phyloP scores from a whole-genome alignment of 495 filamentous ascomycete species.

The Penicillium verhagenii region DNA sequence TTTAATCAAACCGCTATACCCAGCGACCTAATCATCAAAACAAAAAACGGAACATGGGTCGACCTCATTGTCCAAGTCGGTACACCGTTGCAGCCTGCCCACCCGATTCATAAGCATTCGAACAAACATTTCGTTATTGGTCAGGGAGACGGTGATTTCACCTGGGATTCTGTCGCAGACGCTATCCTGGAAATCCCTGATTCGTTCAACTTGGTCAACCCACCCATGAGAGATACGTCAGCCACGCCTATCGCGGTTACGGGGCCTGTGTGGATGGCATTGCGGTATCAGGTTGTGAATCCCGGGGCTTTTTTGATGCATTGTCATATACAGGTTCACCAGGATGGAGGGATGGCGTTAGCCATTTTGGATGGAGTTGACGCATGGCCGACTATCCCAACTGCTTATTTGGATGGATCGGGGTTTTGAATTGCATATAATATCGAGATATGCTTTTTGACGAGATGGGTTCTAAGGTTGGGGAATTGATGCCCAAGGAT shows the following conservation, averaged over 20 bases:
- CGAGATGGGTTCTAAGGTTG: neutral
- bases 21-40: constrained; percentile 48
- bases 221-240: constrained; percentile 51
- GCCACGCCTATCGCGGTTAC: constrained; percentile 33
- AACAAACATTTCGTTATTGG: constrained; percentile 60
- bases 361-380: constrained; percentile 58
- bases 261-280: constrained; percentile 48
- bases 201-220: constrained; percentile 55
- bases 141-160: constrained; percentile 46
- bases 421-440: constrained; percentile 15
- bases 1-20: constrained; percentile 39
- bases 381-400: constrained; percentile 46
- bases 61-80: constrained; percentile 51
- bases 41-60: constrained; percentile 54
- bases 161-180: constrained; percentile 50
- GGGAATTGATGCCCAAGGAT: too few species aligned
- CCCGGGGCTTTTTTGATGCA: constrained; percentile 60
- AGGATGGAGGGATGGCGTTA: constrained; percentile 56
- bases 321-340: constrained; percentile 60
- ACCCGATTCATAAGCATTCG: constrained; percentile 64
- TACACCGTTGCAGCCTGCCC: constrained; percentile 38
- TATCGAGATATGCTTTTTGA: neutral
- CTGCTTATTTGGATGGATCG: constrained; percentile 24
- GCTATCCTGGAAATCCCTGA: constrained; percentile 44
- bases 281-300: constrained; percentile 58